Percentiles rank a stretch among this genome's conserved stretches.
phyloP scores from a whole-genome alignment of 108 stramenopile genomes.

The Skeletonema grethae region DNA sequence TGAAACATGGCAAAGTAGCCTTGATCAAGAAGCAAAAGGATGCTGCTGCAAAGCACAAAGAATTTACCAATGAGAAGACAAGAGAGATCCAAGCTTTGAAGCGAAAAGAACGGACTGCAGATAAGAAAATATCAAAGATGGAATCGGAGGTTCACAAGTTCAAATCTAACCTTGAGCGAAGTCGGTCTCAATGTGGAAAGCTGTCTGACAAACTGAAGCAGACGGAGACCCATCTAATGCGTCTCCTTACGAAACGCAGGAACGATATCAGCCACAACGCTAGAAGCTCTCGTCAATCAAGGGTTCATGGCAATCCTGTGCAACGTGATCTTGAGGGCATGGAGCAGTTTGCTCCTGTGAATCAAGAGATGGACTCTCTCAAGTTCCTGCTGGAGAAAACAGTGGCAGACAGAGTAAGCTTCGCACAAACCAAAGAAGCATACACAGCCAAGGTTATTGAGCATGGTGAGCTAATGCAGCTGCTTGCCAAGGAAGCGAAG shows the following conservation, averaged over 20 bases:
- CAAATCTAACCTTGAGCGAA: constrained; percentile 67
- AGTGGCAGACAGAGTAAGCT: constrained; percentile 66
- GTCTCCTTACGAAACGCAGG: constrained; percentile 71
- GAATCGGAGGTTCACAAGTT: constrained; percentile 72
- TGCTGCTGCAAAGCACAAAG: constrained; percentile 60
- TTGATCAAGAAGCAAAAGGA: constrained; percentile 84
- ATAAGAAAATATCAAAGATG: constrained; percentile 67
- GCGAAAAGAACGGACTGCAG: constrained; percentile 63
- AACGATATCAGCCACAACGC: constrained; percentile 37
- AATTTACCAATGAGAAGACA: constrained; percentile 73
- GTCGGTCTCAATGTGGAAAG: constrained; percentile 64
- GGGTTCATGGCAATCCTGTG: not conserved
- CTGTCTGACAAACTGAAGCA: constrained; percentile 79
- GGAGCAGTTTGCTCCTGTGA: constrained; percentile 34
- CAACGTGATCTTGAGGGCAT: constrained; percentile 15
- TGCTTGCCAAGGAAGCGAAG: constrained; percentile 65
- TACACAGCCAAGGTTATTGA: constrained; percentile 70
- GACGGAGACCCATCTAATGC: constrained; percentile 79
- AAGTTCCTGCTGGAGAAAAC: constrained; percentile 69
- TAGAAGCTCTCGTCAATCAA: constrained; percentile 16
- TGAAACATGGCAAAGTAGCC: constrained; percentile 69
- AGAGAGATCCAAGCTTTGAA: constrained; percentile 76
- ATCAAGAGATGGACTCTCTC: constrained; percentile 65
- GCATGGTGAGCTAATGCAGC: constrained; percentile 74
- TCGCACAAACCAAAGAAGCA: constrained; percentile 31